A percentile compares a stretch with the other conserved stretches of the same genome.
phyloP scores from a whole-genome alignment of 352 stramenopile genomes.

The Blastocystis sp. region DNA sequence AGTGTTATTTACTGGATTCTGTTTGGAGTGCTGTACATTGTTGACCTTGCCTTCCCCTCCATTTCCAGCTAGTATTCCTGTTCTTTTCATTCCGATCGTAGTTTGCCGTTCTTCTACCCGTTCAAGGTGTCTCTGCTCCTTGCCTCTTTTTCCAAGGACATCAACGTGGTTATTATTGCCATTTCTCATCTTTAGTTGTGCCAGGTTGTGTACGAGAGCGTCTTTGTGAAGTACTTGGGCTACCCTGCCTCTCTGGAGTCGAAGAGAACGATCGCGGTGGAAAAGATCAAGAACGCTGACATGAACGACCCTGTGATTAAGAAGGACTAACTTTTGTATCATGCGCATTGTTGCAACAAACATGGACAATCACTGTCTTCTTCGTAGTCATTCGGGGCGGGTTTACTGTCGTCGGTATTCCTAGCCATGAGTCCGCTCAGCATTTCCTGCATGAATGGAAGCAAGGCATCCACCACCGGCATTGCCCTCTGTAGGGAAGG shows the following conservation, averaged over 20 bases:
- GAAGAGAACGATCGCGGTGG: conserved; percentile 23
- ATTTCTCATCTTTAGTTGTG: conserved; percentile 10
- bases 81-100: background rate
- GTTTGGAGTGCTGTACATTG: conserved; percentile 41
- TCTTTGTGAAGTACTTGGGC: conserved; percentile 18
- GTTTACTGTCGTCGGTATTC: background rate
- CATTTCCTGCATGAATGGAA: background rate
- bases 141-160: conserved; percentile 32
- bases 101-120: conserved; percentile 52
- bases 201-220: conserved; percentile 39
- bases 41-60: conserved; percentile 10
- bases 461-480: background rate
- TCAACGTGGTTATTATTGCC: background rate
- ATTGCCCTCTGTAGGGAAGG: background rate
- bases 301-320: background rate
- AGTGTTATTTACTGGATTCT: conserved; percentile 56
- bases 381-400: background rate
- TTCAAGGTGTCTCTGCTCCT: conserved; percentile 53
- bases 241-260: conserved; percentile 2
- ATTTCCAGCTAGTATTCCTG: conserved; percentile 6
- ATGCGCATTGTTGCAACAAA: conserved; percentile 34
- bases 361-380: conserved; percentile 8
- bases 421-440: background rate
- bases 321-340: conserved; percentile 3
- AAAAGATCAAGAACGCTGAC: conserved; percentile 25